Evolutionary conservation across 2,329 filamentous ascomycete species (phyloP), one percentile per base, ranked within the genome.

Genomic region (Periglandula ipomoeae): DNA sequence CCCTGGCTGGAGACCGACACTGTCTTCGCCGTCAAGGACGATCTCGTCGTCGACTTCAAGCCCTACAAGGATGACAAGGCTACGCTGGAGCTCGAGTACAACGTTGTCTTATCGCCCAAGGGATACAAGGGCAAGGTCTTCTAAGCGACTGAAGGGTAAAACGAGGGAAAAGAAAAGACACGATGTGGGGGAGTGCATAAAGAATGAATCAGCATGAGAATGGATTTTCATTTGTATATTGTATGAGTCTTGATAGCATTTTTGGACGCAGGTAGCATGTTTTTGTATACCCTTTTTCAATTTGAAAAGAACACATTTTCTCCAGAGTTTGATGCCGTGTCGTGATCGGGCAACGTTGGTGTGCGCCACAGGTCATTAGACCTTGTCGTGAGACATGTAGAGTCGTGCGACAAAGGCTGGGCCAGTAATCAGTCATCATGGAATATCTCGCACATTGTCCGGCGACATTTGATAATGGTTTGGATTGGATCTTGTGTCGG

Each of bases 1-100:
- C 74, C 78, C 44, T 86, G 87, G 61, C 72, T 89, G 23, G 61
- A 64, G 34, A 64, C 63, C 2, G 67, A 70, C 44, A 64, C 65
- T 38, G 74, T 75, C 27, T 78, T 75, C 52, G 74, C 74, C 34
- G 74, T 78, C 55, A 78, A 78, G 64, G 67, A 74, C 43, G 73
- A 75, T 43, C 61, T 78, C 4, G 57, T 77, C 2, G 65, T 77
- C 13, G 65, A 74, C 53, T 78, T 78, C 58, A 70, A 67, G 56
- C 72, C 73, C 9, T 58, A 70, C 27, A 47, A 65, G 52, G 68
- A 70, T 30, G 55, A 59, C 52, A 64, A 65, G 38, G 68, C 68
- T 24, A 48, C 53, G 38, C 58, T 70, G 1, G 66, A 70, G 27
- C 58, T 69, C 39, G 65, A 70, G 57, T 70, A 68, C 52, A 70